Conservation (phyloP, 2,329 filamentous ascomycete genomes). For the Amauroascus verrucosus region DNA sequence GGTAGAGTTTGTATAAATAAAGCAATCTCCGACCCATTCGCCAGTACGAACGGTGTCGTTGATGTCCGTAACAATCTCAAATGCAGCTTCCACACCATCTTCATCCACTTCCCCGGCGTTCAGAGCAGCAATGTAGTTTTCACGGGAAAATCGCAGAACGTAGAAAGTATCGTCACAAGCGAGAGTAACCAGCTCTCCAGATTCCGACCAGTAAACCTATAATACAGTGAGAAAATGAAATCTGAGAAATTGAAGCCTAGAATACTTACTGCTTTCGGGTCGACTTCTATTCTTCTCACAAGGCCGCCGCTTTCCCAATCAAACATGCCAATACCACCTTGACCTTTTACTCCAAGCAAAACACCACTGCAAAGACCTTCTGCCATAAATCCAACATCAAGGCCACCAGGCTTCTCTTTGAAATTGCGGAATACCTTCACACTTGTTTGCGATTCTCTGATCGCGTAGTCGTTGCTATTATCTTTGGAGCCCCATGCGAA, state of each 20-base stretch:
- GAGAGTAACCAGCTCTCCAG: constrained; percentile 81
- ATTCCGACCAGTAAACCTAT: constrained; percentile 93
- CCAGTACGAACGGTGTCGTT: constrained; percentile 87
- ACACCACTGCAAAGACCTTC: constrained; percentile 84
- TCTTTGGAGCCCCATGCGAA: constrained; percentile 97
- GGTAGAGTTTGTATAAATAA: constrained; percentile 95
- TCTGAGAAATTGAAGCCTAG: background rate
- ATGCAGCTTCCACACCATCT: constrained; percentile 89
- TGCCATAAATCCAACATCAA: constrained; percentile 91
- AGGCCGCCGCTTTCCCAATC: constrained; percentile 88
- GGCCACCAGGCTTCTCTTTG: constrained; percentile 73
- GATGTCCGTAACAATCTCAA: constrained; percentile 92
- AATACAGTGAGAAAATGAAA: background rate
- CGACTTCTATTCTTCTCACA: constrained; percentile 81
- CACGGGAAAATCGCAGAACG: constrained; percentile 80
- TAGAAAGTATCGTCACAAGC: constrained; percentile 95
- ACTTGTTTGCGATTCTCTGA: constrained; percentile 84
- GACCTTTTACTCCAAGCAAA: constrained; percentile 84
- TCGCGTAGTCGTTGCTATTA: constrained; percentile 96
- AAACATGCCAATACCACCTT: constrained; percentile 89
- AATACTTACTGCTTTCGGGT: constrained; percentile 48
- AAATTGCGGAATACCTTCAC: constrained; percentile 99
- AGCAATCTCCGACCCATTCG: constrained; percentile 97
- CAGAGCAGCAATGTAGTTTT: constrained; percentile 73
- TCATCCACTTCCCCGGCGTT: constrained; percentile 74